These are phyloP conservation scores for Amanita fuliginea DNA, from an alignment of 768 basidiomycete species.

Conservation along the genomic window DNA sequence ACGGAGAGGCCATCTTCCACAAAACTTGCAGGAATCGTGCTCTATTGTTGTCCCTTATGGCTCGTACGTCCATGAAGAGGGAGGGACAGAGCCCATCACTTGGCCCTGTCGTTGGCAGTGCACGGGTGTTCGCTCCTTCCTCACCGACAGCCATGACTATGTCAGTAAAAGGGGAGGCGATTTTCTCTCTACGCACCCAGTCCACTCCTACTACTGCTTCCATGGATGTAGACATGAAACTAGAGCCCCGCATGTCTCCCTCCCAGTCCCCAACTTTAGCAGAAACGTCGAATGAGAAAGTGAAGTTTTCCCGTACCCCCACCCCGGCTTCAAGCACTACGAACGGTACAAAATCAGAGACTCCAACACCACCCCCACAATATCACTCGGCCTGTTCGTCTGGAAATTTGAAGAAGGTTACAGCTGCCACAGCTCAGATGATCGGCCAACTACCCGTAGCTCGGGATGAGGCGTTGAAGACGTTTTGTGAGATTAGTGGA, in stretches of 20 bases:
- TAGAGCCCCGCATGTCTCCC: slow-evolving; percentile 18
- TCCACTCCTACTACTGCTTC: slow-evolving; percentile 14
- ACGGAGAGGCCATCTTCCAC: background rate
- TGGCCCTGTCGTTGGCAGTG: slow-evolving; percentile 11
- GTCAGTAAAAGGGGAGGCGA: slow-evolving; percentile 18
- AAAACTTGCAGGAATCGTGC: background rate
- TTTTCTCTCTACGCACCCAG: slow-evolving; percentile 16
- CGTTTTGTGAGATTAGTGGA: slow-evolving; percentile 60
- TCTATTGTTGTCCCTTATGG: background rate
- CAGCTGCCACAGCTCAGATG: slow-evolving; percentile 43
- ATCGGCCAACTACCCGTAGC: slow-evolving; percentile 76
- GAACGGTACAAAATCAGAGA: slow-evolving; percentile 23
- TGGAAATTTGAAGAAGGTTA: slow-evolving; percentile 22
- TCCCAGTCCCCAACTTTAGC: slow-evolving; percentile 26
- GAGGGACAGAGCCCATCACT: slow-evolving; percentile 10
- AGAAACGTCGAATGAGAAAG: slow-evolving; percentile 21
- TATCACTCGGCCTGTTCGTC: slow-evolving; percentile 15
- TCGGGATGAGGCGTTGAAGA: slow-evolving; percentile 56
- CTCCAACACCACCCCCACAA: slow-evolving; percentile 33
- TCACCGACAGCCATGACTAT: slow-evolving; percentile 13
- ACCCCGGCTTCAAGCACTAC: slow-evolving; percentile 21
- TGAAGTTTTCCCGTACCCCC: slow-evolving; percentile 23
- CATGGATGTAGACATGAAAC: slow-evolving; percentile 23
- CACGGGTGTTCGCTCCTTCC: slow-evolving; percentile 15
- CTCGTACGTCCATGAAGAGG: slow-evolving; percentile 10